Base-by-base conservation (phyloP, 345 rosid species). In the Corchorus capsularis region DNA sequence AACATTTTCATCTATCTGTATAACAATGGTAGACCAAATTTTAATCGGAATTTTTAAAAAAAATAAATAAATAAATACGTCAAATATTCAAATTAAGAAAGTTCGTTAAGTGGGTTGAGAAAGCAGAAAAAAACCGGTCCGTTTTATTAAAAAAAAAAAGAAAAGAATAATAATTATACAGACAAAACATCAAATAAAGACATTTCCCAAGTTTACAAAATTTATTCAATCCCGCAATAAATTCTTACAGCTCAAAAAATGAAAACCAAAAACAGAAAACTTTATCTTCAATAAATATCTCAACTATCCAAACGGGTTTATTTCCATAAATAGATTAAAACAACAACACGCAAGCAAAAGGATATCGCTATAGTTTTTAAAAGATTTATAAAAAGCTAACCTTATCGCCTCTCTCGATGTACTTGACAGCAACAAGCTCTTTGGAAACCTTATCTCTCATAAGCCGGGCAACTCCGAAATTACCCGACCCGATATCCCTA, bases 391-490 rank as follows among this genome's bases (percentile, higher is more conserved):
- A 37, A 45, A 64, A 27, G 27, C 84, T 63, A 46, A 91, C 98
- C 94, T 86, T 93, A 32, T 88, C 92, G 78, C 99, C 99, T 80
- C 99, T 83, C 85, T 96, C 99, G 84, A 96, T 93, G 73, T 91
- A 96, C 87, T 96, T 96, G 63, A 96, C 96, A 83, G 99, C 98
- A 77, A 93, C 98, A 56, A 92, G 97, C 79, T 92, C 98, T 75
- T 85, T 83, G 16, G 94, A 89, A 37, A 82, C 80, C 82, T 88
- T 92, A 52, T 96, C 97, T 59, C 87, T 90, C 99, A 92, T 93
- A 49, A 96, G 92, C 55, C 96, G 82, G 14, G 97, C 98, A 0
- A 96, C 93, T 0, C 97, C 98, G 45, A 93, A 93, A 79, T 95
- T 95, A 63, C 98, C 98, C 0, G 94, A 86, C 39, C 98, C 99